Conservation (phyloP, 495 filamentous ascomycete genomes). For the Darksidea phi region DNA sequence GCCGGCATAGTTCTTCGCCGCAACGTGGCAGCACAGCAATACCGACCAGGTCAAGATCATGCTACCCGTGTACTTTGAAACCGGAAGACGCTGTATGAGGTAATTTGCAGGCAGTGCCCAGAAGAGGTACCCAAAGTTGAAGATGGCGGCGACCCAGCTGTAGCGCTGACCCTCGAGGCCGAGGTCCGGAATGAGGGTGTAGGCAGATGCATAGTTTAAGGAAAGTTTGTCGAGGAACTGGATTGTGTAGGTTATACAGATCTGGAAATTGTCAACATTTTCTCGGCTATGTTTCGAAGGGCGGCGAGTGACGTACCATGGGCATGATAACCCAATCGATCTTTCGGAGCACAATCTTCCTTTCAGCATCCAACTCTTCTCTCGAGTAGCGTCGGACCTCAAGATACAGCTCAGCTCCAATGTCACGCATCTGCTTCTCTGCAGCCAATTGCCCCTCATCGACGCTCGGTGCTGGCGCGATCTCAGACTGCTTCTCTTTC, state of each 20-base stretch:
- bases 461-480: constrained; percentile 10
- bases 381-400: constrained; percentile 33
- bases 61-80: constrained; percentile 56
- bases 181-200: constrained; percentile 51
- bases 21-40: constrained; percentile 57
- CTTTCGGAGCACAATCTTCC: constrained; percentile 30
- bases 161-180: constrained; percentile 53
- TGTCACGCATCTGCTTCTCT: constrained; percentile 35
- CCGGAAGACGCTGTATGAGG: constrained; percentile 57
- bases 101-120: constrained; percentile 53
- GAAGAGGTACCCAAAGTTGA: constrained; percentile 65
- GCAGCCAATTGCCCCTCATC: constrained; percentile 23
- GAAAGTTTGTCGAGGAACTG: constrained; percentile 34
- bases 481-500: constrained; percentile 12
- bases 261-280: not conserved
- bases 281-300: not conserved
- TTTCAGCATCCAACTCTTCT: constrained; percentile 33
- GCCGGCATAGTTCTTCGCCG: constrained; percentile 54
- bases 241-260: constrained; percentile 33
- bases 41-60: constrained; percentile 64
- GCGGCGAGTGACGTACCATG: constrained; percentile 7
- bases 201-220: constrained; percentile 22
- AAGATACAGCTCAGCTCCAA: constrained; percentile 35
- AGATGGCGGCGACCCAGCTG: constrained; percentile 75
- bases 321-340: constrained; percentile 40